Percentiles rank a stretch among this genome's conserved stretches.
These are phyloP conservation scores for Phytopythium boreale DNA, from an alignment of 352 stramenopile species.

Conservation along the genomic window DNA sequence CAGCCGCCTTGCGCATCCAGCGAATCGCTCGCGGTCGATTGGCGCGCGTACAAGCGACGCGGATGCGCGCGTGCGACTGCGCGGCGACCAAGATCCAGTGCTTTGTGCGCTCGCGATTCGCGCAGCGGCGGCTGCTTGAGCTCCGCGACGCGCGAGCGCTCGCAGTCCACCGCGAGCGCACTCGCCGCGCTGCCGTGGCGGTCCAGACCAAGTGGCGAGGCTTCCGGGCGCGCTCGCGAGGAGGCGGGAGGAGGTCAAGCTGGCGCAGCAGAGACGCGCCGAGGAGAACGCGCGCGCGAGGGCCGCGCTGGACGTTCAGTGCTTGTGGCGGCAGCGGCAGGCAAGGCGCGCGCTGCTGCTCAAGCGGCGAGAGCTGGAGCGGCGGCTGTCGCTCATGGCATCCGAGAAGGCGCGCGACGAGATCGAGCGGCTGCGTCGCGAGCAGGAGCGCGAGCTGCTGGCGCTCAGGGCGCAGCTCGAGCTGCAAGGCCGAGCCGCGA, in stretches of 20 bases:
- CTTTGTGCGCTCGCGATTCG: background rate
- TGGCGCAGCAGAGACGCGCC: constrained; percentile 12
- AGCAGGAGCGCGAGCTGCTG: constrained; percentile 70
- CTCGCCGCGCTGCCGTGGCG: constrained; percentile 31
- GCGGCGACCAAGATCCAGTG: background rate
- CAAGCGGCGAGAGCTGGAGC: constrained; percentile 68
- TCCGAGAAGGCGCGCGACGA: constrained; percentile 79
- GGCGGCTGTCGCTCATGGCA: constrained; percentile 75
- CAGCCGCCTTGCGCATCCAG: background rate
- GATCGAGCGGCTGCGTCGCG: constrained; percentile 65
- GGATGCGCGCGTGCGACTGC: background rate
- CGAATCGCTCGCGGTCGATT: background rate
- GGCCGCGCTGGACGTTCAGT: constrained; percentile 68
- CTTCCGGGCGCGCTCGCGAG: no score
- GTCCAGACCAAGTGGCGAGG: constrained; percentile 60
- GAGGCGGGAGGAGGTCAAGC: constrained; percentile 28
- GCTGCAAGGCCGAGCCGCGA: constrained; percentile 49
- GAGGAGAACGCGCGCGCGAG: constrained; percentile 33
- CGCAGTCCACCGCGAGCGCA: constrained; percentile 5
- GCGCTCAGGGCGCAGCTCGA: constrained; percentile 66
- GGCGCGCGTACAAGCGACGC: background rate
- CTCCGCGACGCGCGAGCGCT: background rate
- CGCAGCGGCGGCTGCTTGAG: background rate
- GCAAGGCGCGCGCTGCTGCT: constrained; percentile 37
- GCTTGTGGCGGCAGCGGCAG: constrained; percentile 39